Evolutionary conservation across 192 early-diverging fungal species (phyloP).

Genomic region (Pecoramyces ruminantium): DNA sequence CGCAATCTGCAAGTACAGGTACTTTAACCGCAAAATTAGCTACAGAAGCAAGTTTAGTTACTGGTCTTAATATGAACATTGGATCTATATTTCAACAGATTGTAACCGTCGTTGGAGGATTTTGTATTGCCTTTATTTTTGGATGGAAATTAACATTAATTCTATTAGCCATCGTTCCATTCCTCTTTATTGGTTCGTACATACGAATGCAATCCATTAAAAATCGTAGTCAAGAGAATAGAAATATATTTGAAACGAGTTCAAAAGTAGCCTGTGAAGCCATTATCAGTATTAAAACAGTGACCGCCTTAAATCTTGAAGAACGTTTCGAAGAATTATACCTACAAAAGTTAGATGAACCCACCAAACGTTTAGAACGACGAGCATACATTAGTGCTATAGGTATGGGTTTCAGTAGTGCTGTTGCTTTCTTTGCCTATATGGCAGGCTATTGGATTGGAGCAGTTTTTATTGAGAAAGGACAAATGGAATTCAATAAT

Average conservation of each 20-base stretch:
- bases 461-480: neutral
- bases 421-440: neutral
- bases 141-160: conserved; percentile 45
- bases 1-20: neutral
- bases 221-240: conserved; percentile 24
- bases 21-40: conserved; percentile 3
- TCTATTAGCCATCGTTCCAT: conserved; percentile 44
- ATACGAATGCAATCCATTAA: conserved; percentile 35
- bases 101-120: conserved; percentile 10
- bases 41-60: conserved; percentile 2
- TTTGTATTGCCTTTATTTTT: conserved; percentile 28
- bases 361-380: neutral
- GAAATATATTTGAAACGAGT: conserved; percentile 53
- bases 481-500: neutral
- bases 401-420: neutral
- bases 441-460: neutral
- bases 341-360: neutral
- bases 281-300: conserved; percentile 69
- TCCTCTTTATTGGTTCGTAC: conserved; percentile 41
- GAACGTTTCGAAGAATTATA: conserved; percentile 20
- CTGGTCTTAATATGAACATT: neutral
- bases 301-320: conserved; percentile 53
- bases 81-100: conserved; percentile 12
- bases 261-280: conserved; percentile 65
- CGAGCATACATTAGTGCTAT: neutral